A percentile compares a stretch with the other conserved stretches of the same genome.
Evolutionary conservation across 495 filamentous ascomycete genomes (phyloP).

Genomic region (Penicillium argentinense): DNA sequence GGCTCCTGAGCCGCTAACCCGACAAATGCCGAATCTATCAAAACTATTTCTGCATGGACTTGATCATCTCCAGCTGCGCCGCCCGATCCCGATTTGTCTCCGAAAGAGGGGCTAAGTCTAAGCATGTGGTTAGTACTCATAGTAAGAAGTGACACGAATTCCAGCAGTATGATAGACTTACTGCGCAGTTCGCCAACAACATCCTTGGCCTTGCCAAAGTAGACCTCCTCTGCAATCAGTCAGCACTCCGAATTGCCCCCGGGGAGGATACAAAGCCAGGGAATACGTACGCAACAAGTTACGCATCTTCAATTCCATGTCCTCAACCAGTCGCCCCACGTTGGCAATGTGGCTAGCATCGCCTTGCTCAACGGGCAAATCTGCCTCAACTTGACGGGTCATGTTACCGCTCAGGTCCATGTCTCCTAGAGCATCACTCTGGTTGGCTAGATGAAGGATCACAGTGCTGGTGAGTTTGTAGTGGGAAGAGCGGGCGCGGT

Average conservation of each 20-base stretch:
- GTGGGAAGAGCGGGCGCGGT: constrained; percentile 84
- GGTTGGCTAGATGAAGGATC: constrained; percentile 80
- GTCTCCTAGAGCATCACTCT: constrained; percentile 70
- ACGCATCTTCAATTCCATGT: constrained; percentile 99
- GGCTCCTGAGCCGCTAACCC: constrained; percentile 11
- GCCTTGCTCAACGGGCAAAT: constrained; percentile 75
- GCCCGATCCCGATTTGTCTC: constrained; percentile 84
- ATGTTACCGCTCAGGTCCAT: constrained; percentile 97
- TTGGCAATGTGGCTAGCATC: constrained; percentile 95
- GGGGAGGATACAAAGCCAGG: no score
- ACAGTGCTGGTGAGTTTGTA: constrained; percentile 98
- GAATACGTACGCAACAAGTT: constrained; percentile 74
- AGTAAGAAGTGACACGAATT: no score
- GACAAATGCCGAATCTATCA: background rate
- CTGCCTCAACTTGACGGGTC: constrained; percentile 91
- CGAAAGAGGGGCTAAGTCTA: constrained; percentile 74
- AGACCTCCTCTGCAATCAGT: constrained; percentile 75
- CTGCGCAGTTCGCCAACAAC: constrained; percentile 97
- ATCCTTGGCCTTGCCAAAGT: constrained; percentile 99
- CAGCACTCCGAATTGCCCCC: constrained; percentile 7
- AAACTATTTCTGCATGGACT: constrained; percentile 44
- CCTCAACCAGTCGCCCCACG: constrained; percentile 91
- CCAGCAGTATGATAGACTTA: no score
- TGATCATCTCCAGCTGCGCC: constrained; percentile 87
- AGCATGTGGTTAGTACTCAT: constrained; percentile 1